Conservation (phyloP, 257 asterid species). For the Penstemon eatonii region DNA sequence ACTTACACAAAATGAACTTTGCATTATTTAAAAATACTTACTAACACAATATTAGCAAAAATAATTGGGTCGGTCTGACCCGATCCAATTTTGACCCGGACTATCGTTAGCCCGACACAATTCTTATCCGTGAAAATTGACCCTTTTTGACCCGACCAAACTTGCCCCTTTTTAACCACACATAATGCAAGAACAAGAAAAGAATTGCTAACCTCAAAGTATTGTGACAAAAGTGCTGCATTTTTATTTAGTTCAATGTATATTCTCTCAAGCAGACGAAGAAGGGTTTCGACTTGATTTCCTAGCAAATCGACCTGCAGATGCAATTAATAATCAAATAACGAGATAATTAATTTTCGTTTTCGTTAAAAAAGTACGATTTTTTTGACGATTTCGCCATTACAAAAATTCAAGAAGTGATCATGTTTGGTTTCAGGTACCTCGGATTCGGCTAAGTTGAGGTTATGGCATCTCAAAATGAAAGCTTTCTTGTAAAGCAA, state of each 20-base stretch:
- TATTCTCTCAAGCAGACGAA: constrained; percentile 53
- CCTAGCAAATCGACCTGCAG: constrained; percentile 80
- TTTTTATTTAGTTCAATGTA: constrained; percentile 44
- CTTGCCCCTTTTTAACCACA: background rate
- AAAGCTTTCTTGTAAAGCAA: constrained; percentile 67
- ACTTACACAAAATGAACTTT: background rate
- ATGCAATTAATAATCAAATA: background rate
- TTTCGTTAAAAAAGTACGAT: too few relatives aligned
- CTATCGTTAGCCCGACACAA: too few relatives aligned
- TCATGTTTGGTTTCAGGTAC: constrained; percentile 29
- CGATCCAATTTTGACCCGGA: too few relatives aligned
- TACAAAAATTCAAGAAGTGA: background rate
- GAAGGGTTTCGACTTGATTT: constrained; percentile 68
- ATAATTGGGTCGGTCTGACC: too few relatives aligned
- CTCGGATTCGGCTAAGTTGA: constrained; percentile 76
- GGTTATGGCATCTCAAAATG: constrained; percentile 58
- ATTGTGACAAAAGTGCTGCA: constrained; percentile 42
- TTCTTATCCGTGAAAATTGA: background rate
- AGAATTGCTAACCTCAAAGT: constrained; percentile 46
- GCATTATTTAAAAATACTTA: too few relatives aligned
- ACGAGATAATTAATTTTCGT: background rate
- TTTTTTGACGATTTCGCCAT: background rate
- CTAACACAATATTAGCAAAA: too few relatives aligned
- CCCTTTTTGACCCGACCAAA: background rate
- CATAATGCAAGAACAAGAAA: background rate